Evolutionary conservation across 176 grass and related monocot genomes (phyloP).

Genomic region (Phyllostachys edulis): DNA sequence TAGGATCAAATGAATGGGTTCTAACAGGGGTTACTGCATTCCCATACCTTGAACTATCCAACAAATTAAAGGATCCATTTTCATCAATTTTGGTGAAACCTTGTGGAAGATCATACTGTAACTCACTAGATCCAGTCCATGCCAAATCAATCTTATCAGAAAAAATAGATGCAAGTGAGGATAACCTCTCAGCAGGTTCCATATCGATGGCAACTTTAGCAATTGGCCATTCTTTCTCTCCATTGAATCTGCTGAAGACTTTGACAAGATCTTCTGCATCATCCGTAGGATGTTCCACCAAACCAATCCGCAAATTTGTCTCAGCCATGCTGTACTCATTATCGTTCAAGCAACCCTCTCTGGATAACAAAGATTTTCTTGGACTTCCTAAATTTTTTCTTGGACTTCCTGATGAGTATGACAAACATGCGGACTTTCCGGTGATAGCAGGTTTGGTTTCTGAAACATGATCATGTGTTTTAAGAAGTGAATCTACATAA

Average conservation of each 20-base stretch:
- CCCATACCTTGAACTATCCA: constrained; percentile 29
- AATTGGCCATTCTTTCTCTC: constrained; percentile 14
- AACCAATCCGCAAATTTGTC: constrained; percentile 42
- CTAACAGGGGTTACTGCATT: constrained; percentile 62
- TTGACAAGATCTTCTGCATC: constrained; percentile 50
- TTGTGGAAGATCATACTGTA: constrained; percentile 46
- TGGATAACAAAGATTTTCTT: constrained; percentile 55
- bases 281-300: constrained; percentile 36
- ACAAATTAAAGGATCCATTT: constrained; percentile 41
- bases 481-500: constrained; percentile 65
- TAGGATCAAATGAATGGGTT: constrained; percentile 81
- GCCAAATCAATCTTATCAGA: constrained; percentile 93
- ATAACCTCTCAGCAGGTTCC: constrained; percentile 49
- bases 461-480: constrained; percentile 48
- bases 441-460: constrained; percentile 31
- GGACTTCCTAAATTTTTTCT: constrained; percentile 50
- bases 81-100: constrained; percentile 44
- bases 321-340: constrained; percentile 41
- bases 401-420: constrained; percentile 38
- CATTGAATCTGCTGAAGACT: constrained; percentile 37
- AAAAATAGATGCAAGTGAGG: constrained; percentile 66
- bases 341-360: constrained; percentile 42
- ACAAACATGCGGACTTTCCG: constrained; percentile 35
- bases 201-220: constrained; percentile 21
- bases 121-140: constrained; percentile 75